These are phyloP conservation scores for Periglandula ipomoeae DNA, from an alignment of 2,329 filamentous ascomycete genomes.

Conservation along the genomic window DNA sequence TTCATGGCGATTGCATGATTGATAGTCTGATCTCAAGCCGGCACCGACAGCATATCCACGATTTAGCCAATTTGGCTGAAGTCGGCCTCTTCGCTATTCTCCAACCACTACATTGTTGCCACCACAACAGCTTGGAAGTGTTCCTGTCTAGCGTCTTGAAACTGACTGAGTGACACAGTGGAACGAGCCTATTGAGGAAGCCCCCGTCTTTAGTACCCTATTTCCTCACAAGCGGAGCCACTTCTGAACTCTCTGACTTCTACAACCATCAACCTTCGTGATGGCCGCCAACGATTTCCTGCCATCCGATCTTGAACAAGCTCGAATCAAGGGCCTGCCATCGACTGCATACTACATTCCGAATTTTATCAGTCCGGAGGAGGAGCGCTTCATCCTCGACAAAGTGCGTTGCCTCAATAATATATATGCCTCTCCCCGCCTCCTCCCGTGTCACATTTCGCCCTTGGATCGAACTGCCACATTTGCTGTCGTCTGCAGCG, in stretches of 20 bases:
- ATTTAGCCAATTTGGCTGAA: no score
- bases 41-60: no score
- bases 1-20: no score
- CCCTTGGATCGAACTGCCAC: background rate
- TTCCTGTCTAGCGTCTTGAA: no score
- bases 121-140: no score
- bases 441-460: background rate
- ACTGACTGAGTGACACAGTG: no score
- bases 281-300: conserved; percentile 18
- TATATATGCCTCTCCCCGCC: background rate
- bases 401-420: conserved; percentile 45
- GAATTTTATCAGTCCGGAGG: conserved; percentile 68
- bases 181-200: no score
- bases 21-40: no score
- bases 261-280: conserved; percentile 1
- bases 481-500: background rate
- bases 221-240: background rate
- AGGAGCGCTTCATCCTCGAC: conserved; percentile 61
- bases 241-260: background rate
- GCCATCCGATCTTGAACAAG: conserved; percentile 40
- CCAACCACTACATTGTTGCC: no score
- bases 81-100: no score
- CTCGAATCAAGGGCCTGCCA: conserved; percentile 47
- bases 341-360: conserved; percentile 72
- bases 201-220: no score